These are phyloP conservation scores for Termitomyces sp. DNA, from an alignment of 768 basidiomycete genomes.

Conservation along the genomic window DNA sequence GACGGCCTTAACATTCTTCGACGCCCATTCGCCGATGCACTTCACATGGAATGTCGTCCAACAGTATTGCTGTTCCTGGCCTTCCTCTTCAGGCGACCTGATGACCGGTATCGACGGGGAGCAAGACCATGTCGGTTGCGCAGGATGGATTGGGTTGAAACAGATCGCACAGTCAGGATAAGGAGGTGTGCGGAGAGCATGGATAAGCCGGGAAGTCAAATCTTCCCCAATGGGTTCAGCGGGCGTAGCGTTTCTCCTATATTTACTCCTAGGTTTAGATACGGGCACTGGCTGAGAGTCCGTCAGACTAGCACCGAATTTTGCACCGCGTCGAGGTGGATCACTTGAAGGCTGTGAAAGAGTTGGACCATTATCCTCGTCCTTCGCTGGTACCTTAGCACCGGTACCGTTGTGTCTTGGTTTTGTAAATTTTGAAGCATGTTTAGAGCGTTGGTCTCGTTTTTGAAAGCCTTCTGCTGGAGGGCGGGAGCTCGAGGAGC, in stretches of 20 bases:
- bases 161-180: conserved; percentile 82
- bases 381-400: neutral
- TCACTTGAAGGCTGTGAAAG: neutral
- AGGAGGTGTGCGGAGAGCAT: conserved; percentile 60
- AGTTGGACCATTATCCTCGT: neutral
- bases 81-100: conserved; percentile 20
- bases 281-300: conserved; percentile 6
- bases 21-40: conserved; percentile 87
- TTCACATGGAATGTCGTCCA: conserved; percentile 90
- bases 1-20: conserved; percentile 69
- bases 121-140: conserved; percentile 86
- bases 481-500: conserved; percentile 2
- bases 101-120: conserved; percentile 52
- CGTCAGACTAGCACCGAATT: conserved; percentile 31
- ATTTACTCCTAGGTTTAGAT: conserved; percentile 2
- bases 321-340: conserved; percentile 22
- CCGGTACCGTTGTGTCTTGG: neutral
- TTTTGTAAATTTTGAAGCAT: neutral
- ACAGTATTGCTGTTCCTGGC: conserved; percentile 58
- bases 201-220: conserved; percentile 68
- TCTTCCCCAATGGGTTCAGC: conserved; percentile 45
- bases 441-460: conserved; percentile 1
- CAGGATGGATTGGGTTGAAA: conserved; percentile 72
- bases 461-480: neutral
- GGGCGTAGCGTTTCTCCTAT: conserved; percentile 6